These are phyloP conservation scores for Mycena galopus DNA, from an alignment of 768 basidiomycete genomes.

Conservation along the genomic window DNA sequence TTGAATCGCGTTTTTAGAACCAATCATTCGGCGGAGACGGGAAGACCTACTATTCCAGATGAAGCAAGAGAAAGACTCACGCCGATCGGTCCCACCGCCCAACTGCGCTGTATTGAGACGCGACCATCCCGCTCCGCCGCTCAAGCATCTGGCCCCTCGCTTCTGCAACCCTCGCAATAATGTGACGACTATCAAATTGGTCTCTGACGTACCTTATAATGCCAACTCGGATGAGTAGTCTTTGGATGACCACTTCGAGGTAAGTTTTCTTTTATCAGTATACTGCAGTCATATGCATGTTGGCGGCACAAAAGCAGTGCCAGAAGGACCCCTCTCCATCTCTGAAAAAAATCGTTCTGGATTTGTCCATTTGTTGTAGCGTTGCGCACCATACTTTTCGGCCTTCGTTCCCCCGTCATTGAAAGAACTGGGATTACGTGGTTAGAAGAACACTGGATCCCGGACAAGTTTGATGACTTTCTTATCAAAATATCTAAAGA, in stretches of 20 bases:
- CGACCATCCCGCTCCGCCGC: not conserved
- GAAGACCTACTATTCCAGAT: constrained; percentile 45
- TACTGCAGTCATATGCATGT: not conserved
- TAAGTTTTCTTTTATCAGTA: not conserved
- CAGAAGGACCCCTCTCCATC: not conserved
- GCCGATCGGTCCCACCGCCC: constrained; percentile 31
- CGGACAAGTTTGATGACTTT: not conserved
- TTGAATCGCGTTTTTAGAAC: not conserved
- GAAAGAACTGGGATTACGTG: not conserved
- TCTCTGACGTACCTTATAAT: not conserved
- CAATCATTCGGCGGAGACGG: not conserved
- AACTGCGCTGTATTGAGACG: constrained; percentile 42
- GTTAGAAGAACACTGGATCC: not conserved
- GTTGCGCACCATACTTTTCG: not conserved
- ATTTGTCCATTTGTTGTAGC: not conserved
- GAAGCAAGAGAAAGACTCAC: constrained; percentile 41
- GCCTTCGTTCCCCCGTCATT: not conserved
- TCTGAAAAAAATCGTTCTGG: not conserved
- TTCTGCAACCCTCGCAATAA: not conserved
- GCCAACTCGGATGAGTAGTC: not conserved
- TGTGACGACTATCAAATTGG: not conserved
- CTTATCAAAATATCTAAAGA: not conserved
- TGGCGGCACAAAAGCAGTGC: not conserved
- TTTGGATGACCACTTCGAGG: not conserved
- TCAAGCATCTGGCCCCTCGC: not conserved